Evolutionary conservation across 2,329 filamentous ascomycete genomes (phyloP), one percentile per base, ranked within the genome.

Genomic region (Botrytis byssoidea): DNA sequence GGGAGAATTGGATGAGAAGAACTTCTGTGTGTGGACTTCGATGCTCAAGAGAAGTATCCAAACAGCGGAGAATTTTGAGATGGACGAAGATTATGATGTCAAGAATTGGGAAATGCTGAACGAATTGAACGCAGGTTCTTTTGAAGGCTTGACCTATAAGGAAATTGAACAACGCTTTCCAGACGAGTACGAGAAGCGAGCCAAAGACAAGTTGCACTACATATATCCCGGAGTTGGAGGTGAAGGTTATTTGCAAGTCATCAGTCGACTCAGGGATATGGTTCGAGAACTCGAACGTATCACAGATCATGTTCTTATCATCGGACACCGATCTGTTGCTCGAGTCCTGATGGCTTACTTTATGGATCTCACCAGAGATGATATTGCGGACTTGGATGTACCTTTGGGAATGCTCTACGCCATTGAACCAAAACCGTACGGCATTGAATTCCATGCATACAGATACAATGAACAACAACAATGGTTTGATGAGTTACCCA

Each of bases 21-120:
- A 94, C 81, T 98, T 98, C 81, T 99, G 96, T 82, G 93, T 99
- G 25, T 99, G 96, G 96, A 98, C 95, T 0, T 97, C 93, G 3
- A 98, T 98, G 95, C 88, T 99, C 76, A 92, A 93, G 81, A 92
- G 96, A 76, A 94, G 93, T 74, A 91, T 96, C 69, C 90, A 97
- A 80, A 97, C 95, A 0, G 94, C 92, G 0, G 90, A 96, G 76
- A 92, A 92, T 82, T 99, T 98, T 82, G 93, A 97, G 77, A 87
- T 85, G 0, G 96, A 98, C 77, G 95, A 98, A 35, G 93, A 97
- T 71, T 97, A 95, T 81, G 96, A 98, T 77, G 91, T 97, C 78
- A 99, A 99, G 85, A 93, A 97, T 78, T 97, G 95, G 94, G 93
- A 95, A 80, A 97, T 97, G 93, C 88, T 99, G 70, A 97, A 99